A percentile compares a stretch with the other conserved stretches of the same genome.
These are phyloP conservation scores for Aspergillus biplanus DNA, from an alignment of 495 filamentous ascomycete genomes.

Conservation along the genomic window DNA sequence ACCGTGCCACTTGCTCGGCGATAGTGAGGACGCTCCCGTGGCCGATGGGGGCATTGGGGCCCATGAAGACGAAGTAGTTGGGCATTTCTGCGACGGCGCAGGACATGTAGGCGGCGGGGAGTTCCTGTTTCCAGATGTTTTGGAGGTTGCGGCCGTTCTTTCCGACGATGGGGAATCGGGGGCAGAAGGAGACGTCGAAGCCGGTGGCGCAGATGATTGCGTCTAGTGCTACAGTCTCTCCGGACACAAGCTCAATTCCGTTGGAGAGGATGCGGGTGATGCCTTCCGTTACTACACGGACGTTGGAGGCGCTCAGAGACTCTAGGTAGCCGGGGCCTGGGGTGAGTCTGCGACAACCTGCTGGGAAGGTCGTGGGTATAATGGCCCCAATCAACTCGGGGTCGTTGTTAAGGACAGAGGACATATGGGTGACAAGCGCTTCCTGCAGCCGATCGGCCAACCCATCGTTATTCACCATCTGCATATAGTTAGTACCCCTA, in stretches of 20 bases:
- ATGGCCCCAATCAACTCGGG: conserved; percentile 36
- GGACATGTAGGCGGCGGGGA: not conserved
- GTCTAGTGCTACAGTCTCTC: conserved; percentile 37
- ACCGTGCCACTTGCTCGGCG: conserved; percentile 40
- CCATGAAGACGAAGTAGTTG: conserved; percentile 30
- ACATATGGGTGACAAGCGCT: not conserved
- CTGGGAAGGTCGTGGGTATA: conserved; percentile 35
- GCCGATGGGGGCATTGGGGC: conserved; percentile 40
- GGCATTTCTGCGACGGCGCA: conserved; percentile 3
- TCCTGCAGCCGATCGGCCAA: not conserved
- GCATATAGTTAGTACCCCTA: not conserved
- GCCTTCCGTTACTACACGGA: conserved; percentile 45
- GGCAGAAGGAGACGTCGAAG: conserved; percentile 45
- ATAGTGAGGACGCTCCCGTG: conserved; percentile 38
- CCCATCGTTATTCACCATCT: not conserved
- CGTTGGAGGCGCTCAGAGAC: conserved; percentile 47
- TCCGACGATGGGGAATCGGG: conserved; percentile 37
- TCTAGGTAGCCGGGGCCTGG: conserved; percentile 46
- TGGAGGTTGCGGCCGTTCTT: conserved; percentile 27
- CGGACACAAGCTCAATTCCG: conserved; percentile 42
- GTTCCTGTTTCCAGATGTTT: not conserved
- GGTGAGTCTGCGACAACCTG: conserved; percentile 46
- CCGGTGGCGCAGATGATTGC: conserved; percentile 54
- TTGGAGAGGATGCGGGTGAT: conserved; percentile 53
- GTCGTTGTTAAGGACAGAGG: conserved; percentile 29